Conservation (phyloP, 768 basidiomycete genomes). For the Bullera alba region DNA sequence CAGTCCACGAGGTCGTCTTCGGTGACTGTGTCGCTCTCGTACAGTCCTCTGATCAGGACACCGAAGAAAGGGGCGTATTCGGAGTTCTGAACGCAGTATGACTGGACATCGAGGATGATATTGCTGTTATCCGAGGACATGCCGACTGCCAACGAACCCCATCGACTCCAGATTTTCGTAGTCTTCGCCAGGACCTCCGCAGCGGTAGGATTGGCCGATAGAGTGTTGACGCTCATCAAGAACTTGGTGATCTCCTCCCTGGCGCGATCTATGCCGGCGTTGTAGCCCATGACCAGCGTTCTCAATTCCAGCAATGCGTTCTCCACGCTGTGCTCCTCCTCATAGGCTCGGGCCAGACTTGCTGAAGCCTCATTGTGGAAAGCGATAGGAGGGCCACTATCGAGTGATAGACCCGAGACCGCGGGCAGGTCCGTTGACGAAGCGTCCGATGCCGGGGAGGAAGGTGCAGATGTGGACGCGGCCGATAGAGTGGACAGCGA, state of each 20-base stretch:
- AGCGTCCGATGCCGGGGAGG: conserved; percentile 33
- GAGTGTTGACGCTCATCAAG: conserved; percentile 64
- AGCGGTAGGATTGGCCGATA: conserved; percentile 57
- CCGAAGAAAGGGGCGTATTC: conserved; percentile 64
- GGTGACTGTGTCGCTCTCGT: conserved; percentile 85
- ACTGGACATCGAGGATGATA: conserved; percentile 55
- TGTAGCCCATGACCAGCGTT: conserved; percentile 93
- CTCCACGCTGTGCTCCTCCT: conserved; percentile 83
- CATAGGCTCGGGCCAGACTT: conserved; percentile 84
- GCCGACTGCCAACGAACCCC: conserved; percentile 73
- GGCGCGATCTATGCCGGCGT: conserved; percentile 78
- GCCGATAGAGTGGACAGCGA: conserved; percentile 40
- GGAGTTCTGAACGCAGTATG: conserved; percentile 49
- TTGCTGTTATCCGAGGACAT: conserved; percentile 73
- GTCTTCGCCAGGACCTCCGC: conserved; percentile 62
- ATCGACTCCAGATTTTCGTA: conserved; percentile 58
- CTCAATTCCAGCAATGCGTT: conserved; percentile 91
- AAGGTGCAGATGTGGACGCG: conserved; percentile 30
- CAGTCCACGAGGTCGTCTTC: conserved; percentile 85
- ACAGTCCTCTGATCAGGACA: conserved; percentile 73
- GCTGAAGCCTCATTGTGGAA: conserved; percentile 50
- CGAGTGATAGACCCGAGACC: conserved; percentile 21
- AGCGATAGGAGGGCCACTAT: conserved; percentile 31
- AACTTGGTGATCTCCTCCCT: conserved; percentile 81
- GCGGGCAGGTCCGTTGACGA: conserved; percentile 34